A percentile compares a stretch with the other conserved stretches of the same genome.
Evolutionary conservation across 805 yeast species (phyloP).

Genomic region (Hanseniaspora taiwanica): DNA sequence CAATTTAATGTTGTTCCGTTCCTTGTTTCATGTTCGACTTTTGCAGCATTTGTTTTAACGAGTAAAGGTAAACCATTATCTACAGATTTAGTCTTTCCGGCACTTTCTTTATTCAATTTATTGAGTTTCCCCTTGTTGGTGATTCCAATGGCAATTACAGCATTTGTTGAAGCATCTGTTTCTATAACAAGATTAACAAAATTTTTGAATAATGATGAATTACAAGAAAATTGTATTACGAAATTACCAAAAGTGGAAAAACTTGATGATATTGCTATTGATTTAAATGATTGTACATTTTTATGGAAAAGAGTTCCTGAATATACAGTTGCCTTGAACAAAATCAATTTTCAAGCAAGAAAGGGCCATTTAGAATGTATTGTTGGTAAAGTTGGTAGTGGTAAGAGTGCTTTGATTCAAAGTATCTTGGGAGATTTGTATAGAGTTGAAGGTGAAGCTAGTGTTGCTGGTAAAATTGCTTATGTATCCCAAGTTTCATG

Average conservation of each 20-base stretch:
- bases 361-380: slow-evolving; percentile 76
- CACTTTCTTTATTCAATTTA: slow-evolving; percentile 76
- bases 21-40: slow-evolving; percentile 79
- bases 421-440: slow-evolving; percentile 73
- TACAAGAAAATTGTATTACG: slow-evolving; percentile 63
- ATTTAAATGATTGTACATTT: slow-evolving; percentile 54
- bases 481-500: slow-evolving; percentile 91
- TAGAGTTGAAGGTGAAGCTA: slow-evolving; percentile 59
- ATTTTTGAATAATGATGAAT: slow-evolving; percentile 63
- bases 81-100: slow-evolving; percentile 87
- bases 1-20: slow-evolving; percentile 82
- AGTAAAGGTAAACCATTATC: slow-evolving; percentile 53
- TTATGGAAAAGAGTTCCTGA: slow-evolving; percentile 65
- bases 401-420: slow-evolving; percentile 74
- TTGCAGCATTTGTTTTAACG: slow-evolving; percentile 59
- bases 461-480: slow-evolving; percentile 65
- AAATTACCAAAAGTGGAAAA: slow-evolving; percentile 25
- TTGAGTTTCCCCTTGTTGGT: slow-evolving; percentile 85
- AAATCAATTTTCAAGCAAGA: slow-evolving; percentile 47
- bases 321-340: slow-evolving; percentile 52
- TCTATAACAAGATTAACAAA: slow-evolving; percentile 61
- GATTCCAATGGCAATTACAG: slow-evolving; percentile 79
- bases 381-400: slow-evolving; percentile 84
- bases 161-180: slow-evolving; percentile 79
- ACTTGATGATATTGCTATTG: slow-evolving; percentile 57